A percentile compares a stretch with the other conserved stretches of the same genome.
Conservation (phyloP, 176 grass and related monocot species). For the Juncus effusus region DNA sequence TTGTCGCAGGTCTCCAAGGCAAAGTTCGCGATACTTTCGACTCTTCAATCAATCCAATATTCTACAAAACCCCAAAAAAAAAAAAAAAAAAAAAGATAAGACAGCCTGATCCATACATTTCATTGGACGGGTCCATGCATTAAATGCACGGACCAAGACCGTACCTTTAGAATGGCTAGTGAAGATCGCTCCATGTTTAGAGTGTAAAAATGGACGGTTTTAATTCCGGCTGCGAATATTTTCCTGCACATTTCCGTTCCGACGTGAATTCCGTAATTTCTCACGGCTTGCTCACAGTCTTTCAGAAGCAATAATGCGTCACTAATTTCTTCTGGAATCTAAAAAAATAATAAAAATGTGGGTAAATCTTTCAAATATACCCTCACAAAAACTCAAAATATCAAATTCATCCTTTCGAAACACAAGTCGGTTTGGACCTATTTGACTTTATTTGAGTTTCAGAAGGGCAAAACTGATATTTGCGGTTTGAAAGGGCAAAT, state of each 20-base stretch:
- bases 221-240: constrained; percentile 76
- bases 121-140: not conserved
- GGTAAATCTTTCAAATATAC: no score
- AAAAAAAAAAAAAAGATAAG: not conserved
- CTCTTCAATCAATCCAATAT: constrained; percentile 75
- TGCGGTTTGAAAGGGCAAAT: no score
- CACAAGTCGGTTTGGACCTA: no score
- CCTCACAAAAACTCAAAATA: not conserved
- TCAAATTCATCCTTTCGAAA: not conserved
- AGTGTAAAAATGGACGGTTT: constrained; percentile 83
- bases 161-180: constrained; percentile 66
- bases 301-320: constrained; percentile 73
- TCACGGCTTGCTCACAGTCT: constrained; percentile 80
- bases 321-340: constrained; percentile 72
- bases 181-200: constrained; percentile 84
- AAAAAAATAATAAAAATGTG: constrained; percentile 5
- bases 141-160: no score
- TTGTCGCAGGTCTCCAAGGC: constrained; percentile 71
- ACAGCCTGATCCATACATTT: not conserved
- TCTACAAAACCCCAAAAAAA: constrained; percentile 31
- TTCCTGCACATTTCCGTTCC: constrained; percentile 96
- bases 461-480: no score
- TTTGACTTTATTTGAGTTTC: no score
- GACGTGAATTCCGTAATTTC: constrained; percentile 69
- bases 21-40: constrained; percentile 66